Percentiles rank a stretch among this genome's conserved stretches.
Conservation (phyloP, 31 red algal genomes). For the Bonnemaisonia californica region DNA sequence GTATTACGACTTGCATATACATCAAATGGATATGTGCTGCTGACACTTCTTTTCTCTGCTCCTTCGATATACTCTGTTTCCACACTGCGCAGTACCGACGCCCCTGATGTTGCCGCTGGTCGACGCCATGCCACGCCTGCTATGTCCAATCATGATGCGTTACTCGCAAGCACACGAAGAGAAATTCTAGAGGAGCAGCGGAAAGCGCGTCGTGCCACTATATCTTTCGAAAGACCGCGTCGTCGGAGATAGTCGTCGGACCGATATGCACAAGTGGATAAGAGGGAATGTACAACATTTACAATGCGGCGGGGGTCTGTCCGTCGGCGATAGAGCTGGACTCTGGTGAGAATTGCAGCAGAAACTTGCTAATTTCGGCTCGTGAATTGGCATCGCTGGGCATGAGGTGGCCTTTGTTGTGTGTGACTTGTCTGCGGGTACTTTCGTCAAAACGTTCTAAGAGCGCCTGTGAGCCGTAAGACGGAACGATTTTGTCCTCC, state of each 20-base stretch:
- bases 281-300: too few relatives aligned
- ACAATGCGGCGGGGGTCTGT: not conserved
- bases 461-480: constrained; percentile 22
- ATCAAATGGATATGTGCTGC: too few relatives aligned
- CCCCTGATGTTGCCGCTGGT: too few relatives aligned
- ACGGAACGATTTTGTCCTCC: constrained; percentile 61
- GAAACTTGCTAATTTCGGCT: constrained; percentile 42
- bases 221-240: not conserved
- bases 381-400: constrained; percentile 54
- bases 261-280: too few relatives aligned
- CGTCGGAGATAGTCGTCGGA: not conserved
- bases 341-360: constrained; percentile 35
- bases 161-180: constrained; percentile 10
- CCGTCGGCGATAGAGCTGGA: not conserved
- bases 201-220: not conserved
- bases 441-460: constrained; percentile 32
- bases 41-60: too few relatives aligned
- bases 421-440: constrained; percentile 26
- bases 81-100: too few relatives aligned
- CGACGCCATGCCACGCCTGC: too few relatives aligned
- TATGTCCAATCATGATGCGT: constrained; percentile 24
- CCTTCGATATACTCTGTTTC: too few relatives aligned
- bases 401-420: constrained; percentile 77
- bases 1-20: too few relatives aligned
- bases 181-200: constrained; percentile 40